Base-by-base conservation (phyloP, 2,329 filamentous ascomycete species). In the Endocalyx cinctus region DNA sequence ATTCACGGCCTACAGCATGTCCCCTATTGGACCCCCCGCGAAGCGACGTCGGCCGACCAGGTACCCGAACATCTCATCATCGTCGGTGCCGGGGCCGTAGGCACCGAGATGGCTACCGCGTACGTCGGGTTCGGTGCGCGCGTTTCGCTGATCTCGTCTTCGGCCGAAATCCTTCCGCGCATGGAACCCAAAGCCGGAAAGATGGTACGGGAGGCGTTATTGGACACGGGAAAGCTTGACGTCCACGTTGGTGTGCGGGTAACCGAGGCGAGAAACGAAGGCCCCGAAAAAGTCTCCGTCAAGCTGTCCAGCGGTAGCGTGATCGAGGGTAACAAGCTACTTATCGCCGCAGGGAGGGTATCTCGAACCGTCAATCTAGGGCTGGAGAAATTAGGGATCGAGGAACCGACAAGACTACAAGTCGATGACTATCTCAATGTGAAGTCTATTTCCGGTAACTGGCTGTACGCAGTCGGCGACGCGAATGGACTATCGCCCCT, bases 381-480 rank as follows among this genome's bases (percentile, higher is more conserved):
- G 13, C 26, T 34, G 5, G 26, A 34, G n/a, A 5, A 27, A 6
- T 27, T 27, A 12, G 25, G 25, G n/a, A 27, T 27, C 16, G 25
- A 27, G 13, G 16, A 27, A 15, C n/a, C n/a, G n/a, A 15, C 25
- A 15, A 12, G n/a, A 6, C 7, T 27, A 6, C n/a, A 12, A 13
- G 25, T 27, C 16, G 25, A 27, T 27, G 25, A 27, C 25, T 27
- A 12, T 15, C 7, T 34, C 12, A 10, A 16, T 4, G 23, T 27
- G n/a, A 15, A 10, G 15, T 14, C 12, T 6, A 14, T 34, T 5
- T 12, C n/a, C 5, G 17, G 17, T 5, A 14, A 13, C 2, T 34
- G 33, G 33, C 27, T 34, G 1, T 34, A 29, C 13, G 33, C 33
- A 12, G 26, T 18, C 5, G 33, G 33, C 17, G 33, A 34, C 17